Conservation (phyloP, 345 rosid genomes). For the Salix purpurea region DNA sequence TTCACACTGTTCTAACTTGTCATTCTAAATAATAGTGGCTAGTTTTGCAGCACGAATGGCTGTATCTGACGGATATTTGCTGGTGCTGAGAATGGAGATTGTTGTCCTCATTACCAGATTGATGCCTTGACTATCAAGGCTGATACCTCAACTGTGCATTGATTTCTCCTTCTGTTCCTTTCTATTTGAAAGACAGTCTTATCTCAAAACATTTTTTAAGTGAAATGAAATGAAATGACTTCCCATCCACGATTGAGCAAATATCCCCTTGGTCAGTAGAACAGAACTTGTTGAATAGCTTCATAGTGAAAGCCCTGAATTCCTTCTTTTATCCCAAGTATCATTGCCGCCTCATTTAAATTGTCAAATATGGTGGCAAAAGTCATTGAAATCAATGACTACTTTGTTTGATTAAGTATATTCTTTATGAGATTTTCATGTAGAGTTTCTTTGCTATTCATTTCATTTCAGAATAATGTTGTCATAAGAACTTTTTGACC, state of each 20-base stretch:
- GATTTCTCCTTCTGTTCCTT: background rate
- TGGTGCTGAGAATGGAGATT: background rate
- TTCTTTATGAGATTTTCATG: background rate
- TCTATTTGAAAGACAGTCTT: background rate
- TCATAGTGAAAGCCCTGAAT: background rate
- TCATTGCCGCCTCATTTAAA: slow-evolving; percentile 5
- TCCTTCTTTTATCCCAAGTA: background rate
- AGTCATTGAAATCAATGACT: background rate
- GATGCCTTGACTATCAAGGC: background rate
- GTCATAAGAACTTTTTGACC: slow-evolving; percentile 11
- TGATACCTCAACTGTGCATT: background rate
- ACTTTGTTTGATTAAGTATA: background rate
- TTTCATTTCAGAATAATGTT: background rate
- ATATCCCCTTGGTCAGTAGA: background rate
- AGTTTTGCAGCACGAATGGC: background rate
- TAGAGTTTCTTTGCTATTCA: background rate
- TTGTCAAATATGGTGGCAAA: slow-evolving; percentile 13
- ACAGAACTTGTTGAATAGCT: background rate
- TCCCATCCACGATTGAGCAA: background rate
- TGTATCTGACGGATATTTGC: background rate
- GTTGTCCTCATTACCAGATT: background rate
- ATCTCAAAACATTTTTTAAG: background rate
- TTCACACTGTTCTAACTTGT: background rate
- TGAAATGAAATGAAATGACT: background rate
- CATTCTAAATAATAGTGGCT: background rate